phyloP scores from a whole-genome alignment of 768 basidiomycete species.

The Termitomyces sp. region DNA sequence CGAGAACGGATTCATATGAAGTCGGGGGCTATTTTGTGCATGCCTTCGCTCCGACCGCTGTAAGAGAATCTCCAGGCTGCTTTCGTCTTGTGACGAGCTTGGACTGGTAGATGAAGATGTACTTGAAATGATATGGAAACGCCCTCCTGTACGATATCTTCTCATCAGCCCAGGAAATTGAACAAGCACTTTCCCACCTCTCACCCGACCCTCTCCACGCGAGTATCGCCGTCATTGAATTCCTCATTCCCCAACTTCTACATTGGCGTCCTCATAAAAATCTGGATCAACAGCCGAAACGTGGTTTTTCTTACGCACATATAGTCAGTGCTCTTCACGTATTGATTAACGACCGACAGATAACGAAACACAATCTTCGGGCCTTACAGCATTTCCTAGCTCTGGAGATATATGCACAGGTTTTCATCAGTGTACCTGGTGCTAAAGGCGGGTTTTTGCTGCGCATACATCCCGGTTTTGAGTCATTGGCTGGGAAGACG shows the following conservation, averaged over 20 bases:
- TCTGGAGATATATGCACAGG: constrained; percentile 56
- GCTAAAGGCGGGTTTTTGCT: constrained; percentile 43
- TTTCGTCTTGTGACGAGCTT: neutral
- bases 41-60: constrained; percentile 30
- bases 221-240: constrained; percentile 55
- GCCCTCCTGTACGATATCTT: constrained; percentile 35
- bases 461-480: constrained; percentile 25
- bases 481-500: constrained; percentile 37
- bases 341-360: constrained; percentile 52
- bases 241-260: constrained; percentile 45
- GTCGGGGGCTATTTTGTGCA: constrained; percentile 35
- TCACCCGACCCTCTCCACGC: constrained; percentile 41
- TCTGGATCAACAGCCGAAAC: constrained; percentile 10
- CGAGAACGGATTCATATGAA: constrained; percentile 33
- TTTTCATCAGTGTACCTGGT: constrained; percentile 49
- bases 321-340: constrained; percentile 47
- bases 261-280: constrained; percentile 2
- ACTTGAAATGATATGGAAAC: constrained; percentile 27
- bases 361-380: constrained; percentile 57
- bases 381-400: constrained; percentile 64
- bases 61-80: constrained; percentile 13
- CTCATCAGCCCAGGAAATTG: constrained; percentile 40
- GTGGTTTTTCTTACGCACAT: constrained; percentile 66
- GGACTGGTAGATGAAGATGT: constrained; percentile 38
- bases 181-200: constrained; percentile 40